Evolutionary conservation across 1,139 yeast genomes (phyloP).

Genomic region (Zhuliangozyma parablackwelliae): DNA sequence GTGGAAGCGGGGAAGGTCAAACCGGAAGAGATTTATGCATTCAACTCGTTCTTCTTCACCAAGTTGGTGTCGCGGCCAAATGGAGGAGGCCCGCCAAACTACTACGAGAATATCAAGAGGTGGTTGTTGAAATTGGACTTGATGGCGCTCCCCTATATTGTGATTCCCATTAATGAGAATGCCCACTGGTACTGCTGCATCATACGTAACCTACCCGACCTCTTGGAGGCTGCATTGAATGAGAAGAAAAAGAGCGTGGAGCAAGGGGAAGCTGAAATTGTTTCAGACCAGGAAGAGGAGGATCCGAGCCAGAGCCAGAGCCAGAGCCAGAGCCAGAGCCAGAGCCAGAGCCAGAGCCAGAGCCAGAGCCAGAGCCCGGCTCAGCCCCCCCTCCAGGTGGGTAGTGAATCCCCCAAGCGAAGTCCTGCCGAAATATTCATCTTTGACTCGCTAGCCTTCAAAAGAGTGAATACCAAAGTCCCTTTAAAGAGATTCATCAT

Average conservation of each 20-base stretch:
- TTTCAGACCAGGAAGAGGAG: neutral
- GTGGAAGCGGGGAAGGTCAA: slow-evolving; percentile 16
- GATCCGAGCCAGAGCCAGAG: neutral
- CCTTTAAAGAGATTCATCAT: slow-evolving; percentile 64
- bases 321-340: too few relatives aligned
- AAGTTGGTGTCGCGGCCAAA: slow-evolving; percentile 40
- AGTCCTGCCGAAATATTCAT: slow-evolving; percentile 54
- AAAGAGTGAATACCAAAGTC: slow-evolving; percentile 48
- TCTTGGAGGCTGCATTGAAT: slow-evolving; percentile 16
- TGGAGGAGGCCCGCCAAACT: slow-evolving; percentile 19
- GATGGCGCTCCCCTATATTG: slow-evolving; percentile 54
- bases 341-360: too few relatives aligned
- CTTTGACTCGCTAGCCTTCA: slow-evolving; percentile 71
- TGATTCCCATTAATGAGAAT: slow-evolving; percentile 78
- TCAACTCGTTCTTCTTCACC: slow-evolving; percentile 83
- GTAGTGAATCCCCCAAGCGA: neutral
- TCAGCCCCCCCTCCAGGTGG: too few relatives aligned
- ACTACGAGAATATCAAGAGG: slow-evolving; percentile 62
- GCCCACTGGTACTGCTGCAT: slow-evolving; percentile 89
- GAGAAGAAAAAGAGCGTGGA: neutral
- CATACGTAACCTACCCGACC: slow-evolving; percentile 43
- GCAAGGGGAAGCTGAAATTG: neutral
- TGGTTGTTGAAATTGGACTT: slow-evolving; percentile 79
- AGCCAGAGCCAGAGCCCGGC: too few relatives aligned
- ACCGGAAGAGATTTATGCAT: slow-evolving; percentile 46